Base-by-base conservation (phyloP, 805 yeast species). In the Starmerella lactis-condensi region DNA sequence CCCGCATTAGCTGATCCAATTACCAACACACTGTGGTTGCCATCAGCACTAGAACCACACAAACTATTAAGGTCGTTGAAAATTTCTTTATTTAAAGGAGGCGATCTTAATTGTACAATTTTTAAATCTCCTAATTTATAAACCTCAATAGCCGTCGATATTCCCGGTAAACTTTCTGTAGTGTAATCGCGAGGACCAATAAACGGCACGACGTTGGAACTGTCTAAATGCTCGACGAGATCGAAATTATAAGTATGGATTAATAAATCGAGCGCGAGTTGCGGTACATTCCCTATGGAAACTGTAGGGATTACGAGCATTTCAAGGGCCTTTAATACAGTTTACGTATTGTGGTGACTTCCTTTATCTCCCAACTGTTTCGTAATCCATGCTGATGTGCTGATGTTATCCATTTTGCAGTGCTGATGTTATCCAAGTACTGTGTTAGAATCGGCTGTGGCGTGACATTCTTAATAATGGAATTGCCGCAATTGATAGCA, bases 221-320 rank as follows among this genome's bases (percentile, higher is more conserved):
- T 72, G 43, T 75, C 75, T 18, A 83, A 52, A 11, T 65, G 46
- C 8, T 65, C 69, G 3, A 73, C 59, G 23, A 64, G 65, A 34
- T 52, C 39, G 35, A 73, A 65, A 4, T 58, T 60, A 16, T 65
- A 53, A n/a, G 72, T 67, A 44, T 74, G 75, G 7, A 82, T 58
- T 17, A 85, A 53, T 19, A 83, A 57, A 51, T 83, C 96, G 5
- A 66, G 52, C 0, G 83, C 54, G 29, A 85, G 56, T 50, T 89
- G 98, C 0, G 96, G 91, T 3, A 82, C 75, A 45, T 85, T 89
- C 6, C 93, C 96, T 5, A 78, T 65, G 3, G 94, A 70, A 0
- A 89, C 75, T 0, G 82, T 54, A 0, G 96, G 96, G 1, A 89
- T 25, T 1, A 85, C 47, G 16, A 59, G 45, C 32, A 52, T 45